phyloP scores from a whole-genome alignment of 768 basidiomycete species.

The Leccinum variicolor region DNA sequence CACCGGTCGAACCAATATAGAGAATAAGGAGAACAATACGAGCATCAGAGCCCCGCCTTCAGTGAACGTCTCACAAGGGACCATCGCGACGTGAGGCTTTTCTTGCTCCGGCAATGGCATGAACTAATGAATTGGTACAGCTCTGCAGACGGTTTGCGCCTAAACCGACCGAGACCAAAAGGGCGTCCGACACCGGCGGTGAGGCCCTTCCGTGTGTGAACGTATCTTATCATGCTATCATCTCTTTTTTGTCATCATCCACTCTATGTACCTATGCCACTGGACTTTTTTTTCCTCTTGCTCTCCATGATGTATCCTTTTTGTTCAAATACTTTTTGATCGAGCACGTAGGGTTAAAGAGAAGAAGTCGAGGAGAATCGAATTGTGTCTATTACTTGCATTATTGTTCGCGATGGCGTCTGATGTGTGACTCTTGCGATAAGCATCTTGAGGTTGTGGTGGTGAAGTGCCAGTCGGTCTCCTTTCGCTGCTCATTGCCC shows the following conservation, averaged over 20 bases:
- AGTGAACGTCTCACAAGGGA: conserved; percentile 31
- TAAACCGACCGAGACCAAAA: conserved; percentile 45
- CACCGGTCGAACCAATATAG: conserved; percentile 46
- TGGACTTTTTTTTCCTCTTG: background rate
- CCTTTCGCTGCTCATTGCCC: no score
- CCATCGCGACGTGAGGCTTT: conserved; percentile 53
- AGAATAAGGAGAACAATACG: conserved; percentile 52
- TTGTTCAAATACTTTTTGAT: background rate
- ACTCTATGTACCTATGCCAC: conserved; percentile 33
- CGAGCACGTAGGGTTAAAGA: background rate
- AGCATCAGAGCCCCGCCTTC: background rate
- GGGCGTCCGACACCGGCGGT: conserved; percentile 37
- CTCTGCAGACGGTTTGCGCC: conserved; percentile 38
- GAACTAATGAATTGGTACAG: conserved; percentile 18
- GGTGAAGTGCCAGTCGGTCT: no score
- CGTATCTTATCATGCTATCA: background rate
- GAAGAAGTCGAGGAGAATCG: background rate
- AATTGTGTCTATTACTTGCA: background rate
- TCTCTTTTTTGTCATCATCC: conserved; percentile 4
- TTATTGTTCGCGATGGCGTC: background rate
- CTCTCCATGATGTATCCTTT: conserved; percentile 27
- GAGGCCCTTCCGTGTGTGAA: conserved; percentile 26
- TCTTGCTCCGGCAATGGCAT: background rate
- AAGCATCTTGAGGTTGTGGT: no score
- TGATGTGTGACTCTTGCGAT: no score